Evolutionary conservation across 805 yeast genomes (phyloP).

Genomic region (Wickerhamomyces bovis): DNA sequence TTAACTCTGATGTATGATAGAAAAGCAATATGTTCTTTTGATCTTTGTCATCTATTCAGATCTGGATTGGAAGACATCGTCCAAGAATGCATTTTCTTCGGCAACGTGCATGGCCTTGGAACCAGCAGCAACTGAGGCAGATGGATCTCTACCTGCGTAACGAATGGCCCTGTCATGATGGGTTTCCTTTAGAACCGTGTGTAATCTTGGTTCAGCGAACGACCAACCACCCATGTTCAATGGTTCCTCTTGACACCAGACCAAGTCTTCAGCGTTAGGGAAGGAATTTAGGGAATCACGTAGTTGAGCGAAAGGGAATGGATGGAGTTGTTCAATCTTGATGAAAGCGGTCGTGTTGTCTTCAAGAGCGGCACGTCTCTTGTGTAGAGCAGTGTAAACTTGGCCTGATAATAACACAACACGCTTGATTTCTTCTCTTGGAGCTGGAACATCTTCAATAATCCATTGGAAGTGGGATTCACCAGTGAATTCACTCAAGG

Average conservation of each 20-base stretch:
- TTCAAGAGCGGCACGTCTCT: slow-evolving; percentile 73
- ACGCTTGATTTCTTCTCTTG: slow-evolving; percentile 82
- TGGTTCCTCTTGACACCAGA: slow-evolving; percentile 99
- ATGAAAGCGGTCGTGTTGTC: slow-evolving; percentile 83
- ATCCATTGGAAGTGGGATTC: slow-evolving; percentile 94
- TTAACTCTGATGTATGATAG: neutral
- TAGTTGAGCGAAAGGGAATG: slow-evolving; percentile 96
- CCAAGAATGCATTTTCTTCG: slow-evolving; percentile 84
- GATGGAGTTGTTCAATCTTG: slow-evolving; percentile 91
- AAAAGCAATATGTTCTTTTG: neutral
- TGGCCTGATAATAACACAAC: slow-evolving; percentile 85
- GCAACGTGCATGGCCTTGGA: slow-evolving; percentile 78
- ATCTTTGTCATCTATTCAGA: slow-evolving; percentile 2
- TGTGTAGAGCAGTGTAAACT: slow-evolving; percentile 87
- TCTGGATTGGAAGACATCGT: slow-evolving; percentile 54
- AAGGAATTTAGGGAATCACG: slow-evolving; percentile 76
- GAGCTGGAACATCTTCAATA: slow-evolving; percentile 77
- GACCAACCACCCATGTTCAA: slow-evolving; percentile 92
- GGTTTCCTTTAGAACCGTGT: slow-evolving; percentile 71
- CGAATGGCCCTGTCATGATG: slow-evolving; percentile 57
- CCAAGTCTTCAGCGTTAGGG: slow-evolving; percentile 80
- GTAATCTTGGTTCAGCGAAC: slow-evolving; percentile 76
- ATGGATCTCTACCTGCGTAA: slow-evolving; percentile 97
- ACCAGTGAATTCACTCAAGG: slow-evolving; percentile 76
- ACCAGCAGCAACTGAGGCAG: slow-evolving; percentile 98